These are phyloP conservation scores for Eucalyptus victrix DNA, from an alignment of 345 rosid genomes.

Conservation along the genomic window DNA sequence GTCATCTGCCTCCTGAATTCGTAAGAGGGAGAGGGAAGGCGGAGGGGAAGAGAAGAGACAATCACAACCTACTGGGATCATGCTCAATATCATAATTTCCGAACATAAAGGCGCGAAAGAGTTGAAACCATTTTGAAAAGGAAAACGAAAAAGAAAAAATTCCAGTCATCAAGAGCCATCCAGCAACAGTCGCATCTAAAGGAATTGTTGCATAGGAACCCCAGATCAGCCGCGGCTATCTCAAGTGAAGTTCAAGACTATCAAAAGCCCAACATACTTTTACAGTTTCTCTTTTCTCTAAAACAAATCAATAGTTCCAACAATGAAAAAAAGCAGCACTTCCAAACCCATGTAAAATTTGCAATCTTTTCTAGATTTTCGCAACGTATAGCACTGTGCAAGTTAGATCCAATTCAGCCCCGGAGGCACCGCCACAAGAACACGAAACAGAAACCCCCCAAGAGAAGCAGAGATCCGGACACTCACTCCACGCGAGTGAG, in stretches of 20 bases:
- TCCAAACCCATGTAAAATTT: not conserved
- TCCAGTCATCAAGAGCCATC: not conserved
- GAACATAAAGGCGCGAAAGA: not conserved
- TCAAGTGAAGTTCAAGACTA: not conserved
- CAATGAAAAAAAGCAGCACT: not conserved
- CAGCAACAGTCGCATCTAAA: not conserved
- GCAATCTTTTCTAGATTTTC: not conserved
- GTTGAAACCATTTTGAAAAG: not conserved
- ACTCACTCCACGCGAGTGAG: not conserved
- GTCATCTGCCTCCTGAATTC: not conserved
- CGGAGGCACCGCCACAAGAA: not conserved
- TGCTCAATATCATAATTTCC: not conserved
- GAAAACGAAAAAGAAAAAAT: too few relatives aligned
- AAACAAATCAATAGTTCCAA: not conserved
- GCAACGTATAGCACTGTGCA: not conserved
- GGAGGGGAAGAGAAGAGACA: not conserved
- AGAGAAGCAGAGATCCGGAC: not conserved
- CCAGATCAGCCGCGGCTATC: not conserved
- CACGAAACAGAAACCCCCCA: not conserved
- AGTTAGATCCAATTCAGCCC: not conserved
- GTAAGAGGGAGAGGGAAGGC: not conserved
- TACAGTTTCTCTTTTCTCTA: not conserved
- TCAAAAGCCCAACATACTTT: not conserved
- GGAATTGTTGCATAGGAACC: not conserved
- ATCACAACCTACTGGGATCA: not conserved